Conservation (phyloP, 352 stramenopile genomes). For the Pythium periplocum region DNA sequence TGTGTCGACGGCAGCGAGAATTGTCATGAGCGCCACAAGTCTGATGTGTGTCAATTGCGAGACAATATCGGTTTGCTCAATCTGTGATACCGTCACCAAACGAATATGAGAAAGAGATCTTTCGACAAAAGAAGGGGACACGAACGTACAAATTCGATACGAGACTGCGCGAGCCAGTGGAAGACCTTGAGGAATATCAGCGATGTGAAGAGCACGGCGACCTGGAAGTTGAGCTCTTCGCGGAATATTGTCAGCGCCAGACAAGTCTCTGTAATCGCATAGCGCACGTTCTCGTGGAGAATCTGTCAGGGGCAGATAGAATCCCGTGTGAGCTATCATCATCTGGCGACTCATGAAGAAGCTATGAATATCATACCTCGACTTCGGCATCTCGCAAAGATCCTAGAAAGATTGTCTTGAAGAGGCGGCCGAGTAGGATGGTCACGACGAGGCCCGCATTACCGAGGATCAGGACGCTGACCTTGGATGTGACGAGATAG, state of each 20-base stretch:
- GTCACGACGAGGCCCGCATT: constrained; percentile 92
- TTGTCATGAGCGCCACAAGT: constrained; percentile 83
- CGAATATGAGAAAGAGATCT: neutral
- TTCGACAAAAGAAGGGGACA: neutral
- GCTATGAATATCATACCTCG: constrained; percentile 35
- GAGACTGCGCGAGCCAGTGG: constrained; percentile 87
- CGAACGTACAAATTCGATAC: constrained; percentile 79
- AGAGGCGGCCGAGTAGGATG: constrained; percentile 72
- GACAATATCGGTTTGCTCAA: constrained; percentile 86
- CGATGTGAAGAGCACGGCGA: constrained; percentile 93
- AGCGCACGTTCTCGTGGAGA: constrained; percentile 95
- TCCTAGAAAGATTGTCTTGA: constrained; percentile 86
- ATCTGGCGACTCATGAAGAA: constrained; percentile 4
- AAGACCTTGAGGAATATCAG: constrained; percentile 96
- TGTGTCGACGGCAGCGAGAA: constrained; percentile 86
- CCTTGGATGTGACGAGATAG: constrained; percentile 96
- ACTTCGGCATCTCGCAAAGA: constrained; percentile 78
- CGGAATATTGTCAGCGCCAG: constrained; percentile 99
- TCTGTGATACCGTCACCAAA: constrained; percentile 27
- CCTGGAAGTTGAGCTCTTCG: constrained; percentile 94
- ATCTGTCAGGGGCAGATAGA: constrained; percentile 43
- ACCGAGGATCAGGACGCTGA: constrained; percentile 93
- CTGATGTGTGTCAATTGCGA: constrained; percentile 76
- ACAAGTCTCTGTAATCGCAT: constrained; percentile 98
- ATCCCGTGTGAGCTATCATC: neutral